Base-by-base conservation (phyloP, 2,329 filamentous ascomycete genomes). In the Clarireedia sp. region DNA sequence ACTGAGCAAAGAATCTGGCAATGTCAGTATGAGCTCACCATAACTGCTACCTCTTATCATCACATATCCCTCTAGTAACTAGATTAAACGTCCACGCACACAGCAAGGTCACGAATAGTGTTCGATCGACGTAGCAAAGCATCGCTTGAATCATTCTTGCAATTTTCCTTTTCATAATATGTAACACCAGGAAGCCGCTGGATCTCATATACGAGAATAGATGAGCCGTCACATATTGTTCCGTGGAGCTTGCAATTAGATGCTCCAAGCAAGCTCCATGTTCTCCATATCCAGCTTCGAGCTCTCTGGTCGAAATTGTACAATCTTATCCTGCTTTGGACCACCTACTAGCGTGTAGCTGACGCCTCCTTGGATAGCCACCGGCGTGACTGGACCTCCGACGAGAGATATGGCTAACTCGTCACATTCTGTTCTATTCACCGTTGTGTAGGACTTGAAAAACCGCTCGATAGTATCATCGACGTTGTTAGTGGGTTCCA, bases 321-420 rank as follows among this genome's bases (percentile, higher is more conserved):
- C 24, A 16, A 54, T 17, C 7, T 16, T 17, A 6, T 7, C 26
- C 16, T 3, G 2, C 23, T 2, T 5, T 2, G n/a, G 10, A n/a
- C 40, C 9, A 24, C n/a, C 36, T 38, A 10, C 3, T 3, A 52
- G n/a, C 9, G 21, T 37, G 14, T 53, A 52, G 48, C 23, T 41
- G 23, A 19, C 14, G 50, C 36, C 37, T 33, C 50, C 50, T 52
- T 52, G 50, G 16, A 52, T 52, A 46, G 50, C 26, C 5, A 37
- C 16, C 17, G 41, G 41, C 19, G 43, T 41, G 29, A 40, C 43
- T 43, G 41, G 21, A 37, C 19, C n/a, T 45, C 17, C 9, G 17
- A 12, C 3, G 6, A 41, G 9, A 33, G 12, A 19, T 23, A 24
- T n/a, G 3, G 17, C 26, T 6, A 37, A 17, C n/a, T 43, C 23